phyloP scores from a whole-genome alignment of 1,284 basidiomycete genomes.

The Cryptococcus floricola region DNA sequence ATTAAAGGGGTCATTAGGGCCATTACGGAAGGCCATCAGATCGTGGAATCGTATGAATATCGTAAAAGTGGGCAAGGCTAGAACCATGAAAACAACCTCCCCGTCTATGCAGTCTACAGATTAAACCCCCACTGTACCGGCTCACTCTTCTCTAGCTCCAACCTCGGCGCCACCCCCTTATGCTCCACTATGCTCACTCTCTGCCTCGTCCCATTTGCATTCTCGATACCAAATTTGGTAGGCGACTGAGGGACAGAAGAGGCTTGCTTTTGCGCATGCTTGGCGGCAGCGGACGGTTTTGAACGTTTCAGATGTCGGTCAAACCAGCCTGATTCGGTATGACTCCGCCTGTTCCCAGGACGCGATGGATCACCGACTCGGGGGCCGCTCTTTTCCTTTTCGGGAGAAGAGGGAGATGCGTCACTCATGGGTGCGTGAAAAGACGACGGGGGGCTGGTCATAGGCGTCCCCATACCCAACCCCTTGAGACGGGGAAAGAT shows the following conservation, averaged over 20 bases:
- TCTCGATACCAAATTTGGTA: background rate
- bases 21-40: no score
- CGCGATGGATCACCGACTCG: background rate
- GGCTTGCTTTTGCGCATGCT: background rate
- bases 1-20: background rate
- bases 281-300: background rate
- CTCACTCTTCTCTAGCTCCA: background rate
- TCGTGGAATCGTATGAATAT: no score
- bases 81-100: no score
- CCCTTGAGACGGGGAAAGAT: conserved; percentile 26
- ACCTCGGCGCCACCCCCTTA: background rate
- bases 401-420: background rate
- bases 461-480: background rate
- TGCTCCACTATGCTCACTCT: background rate
- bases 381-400: background rate
- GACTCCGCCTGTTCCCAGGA: conserved; percentile 6
- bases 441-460: background rate
- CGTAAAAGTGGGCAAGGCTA: no score
- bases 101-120: background rate
- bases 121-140: conserved; percentile 1
- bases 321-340: conserved; percentile 25
- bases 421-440: background rate
- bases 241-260: background rate
- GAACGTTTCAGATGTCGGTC: conserved; percentile 4
- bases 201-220: background rate